Conservation (phyloP, 805 yeast species). For the Ogataea saltuana region DNA sequence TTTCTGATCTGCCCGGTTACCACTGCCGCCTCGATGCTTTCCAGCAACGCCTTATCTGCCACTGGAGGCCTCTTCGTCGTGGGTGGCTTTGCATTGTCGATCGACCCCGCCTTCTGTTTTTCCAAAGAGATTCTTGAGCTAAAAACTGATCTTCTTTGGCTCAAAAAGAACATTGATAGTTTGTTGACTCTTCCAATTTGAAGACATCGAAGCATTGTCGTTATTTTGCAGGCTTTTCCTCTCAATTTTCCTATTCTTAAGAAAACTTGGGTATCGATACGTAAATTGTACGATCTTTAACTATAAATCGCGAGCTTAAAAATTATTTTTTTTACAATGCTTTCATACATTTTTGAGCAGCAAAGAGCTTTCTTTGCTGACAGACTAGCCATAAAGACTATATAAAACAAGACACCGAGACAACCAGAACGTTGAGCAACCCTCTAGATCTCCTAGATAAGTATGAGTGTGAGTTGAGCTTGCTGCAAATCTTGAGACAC, state of each 20-base stretch:
- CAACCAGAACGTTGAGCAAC: too few relatives aligned
- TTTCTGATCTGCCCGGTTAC: constrained; percentile 15
- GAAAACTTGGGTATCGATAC: neutral
- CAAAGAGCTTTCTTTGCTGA: too few relatives aligned
- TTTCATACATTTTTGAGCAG: too few relatives aligned
- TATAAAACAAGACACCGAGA: too few relatives aligned
- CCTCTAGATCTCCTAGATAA: neutral
- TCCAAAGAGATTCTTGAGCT: neutral
- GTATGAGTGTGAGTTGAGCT: constrained; percentile 5
- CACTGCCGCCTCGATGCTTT: constrained; percentile 20
- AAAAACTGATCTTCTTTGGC: neutral
- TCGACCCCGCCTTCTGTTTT: constrained; percentile 1
- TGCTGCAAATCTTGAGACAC: neutral
- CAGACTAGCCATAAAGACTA: neutral
- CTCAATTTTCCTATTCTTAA: neutral
- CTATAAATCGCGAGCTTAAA: constrained; percentile 3
- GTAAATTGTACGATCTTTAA: neutral
- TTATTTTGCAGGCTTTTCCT: neutral
- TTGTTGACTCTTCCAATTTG: too few relatives aligned
- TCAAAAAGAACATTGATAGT: neutral
- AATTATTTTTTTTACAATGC: neutral
- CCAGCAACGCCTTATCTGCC: constrained; percentile 14
- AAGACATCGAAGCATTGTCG: too few relatives aligned
- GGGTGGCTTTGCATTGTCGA: constrained; percentile 8
- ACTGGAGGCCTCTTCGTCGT: constrained; percentile 16